A percentile compares a stretch with the other conserved stretches of the same genome.
These are phyloP conservation scores for Phragmites australis DNA, from an alignment of 176 grass and related monocot genomes.

Conservation along the genomic window DNA sequence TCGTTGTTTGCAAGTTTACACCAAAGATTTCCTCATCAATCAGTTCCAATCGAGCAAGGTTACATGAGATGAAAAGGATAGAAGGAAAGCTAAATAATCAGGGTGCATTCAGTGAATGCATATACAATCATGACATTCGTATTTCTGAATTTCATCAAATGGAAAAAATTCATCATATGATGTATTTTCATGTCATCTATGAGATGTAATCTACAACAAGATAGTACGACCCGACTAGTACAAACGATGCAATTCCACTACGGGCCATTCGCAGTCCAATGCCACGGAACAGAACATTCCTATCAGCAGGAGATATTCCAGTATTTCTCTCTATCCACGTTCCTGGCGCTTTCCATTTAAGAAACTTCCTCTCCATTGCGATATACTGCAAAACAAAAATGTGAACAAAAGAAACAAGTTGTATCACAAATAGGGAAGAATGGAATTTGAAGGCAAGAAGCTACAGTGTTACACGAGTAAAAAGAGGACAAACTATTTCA, in stretches of 20 bases:
- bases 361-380: slow-evolving; percentile 81
- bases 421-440: slow-evolving; percentile 12
- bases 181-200: slow-evolving; percentile 30
- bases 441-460: slow-evolving; percentile 5
- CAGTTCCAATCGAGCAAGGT: slow-evolving; percentile 1
- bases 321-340: slow-evolving; percentile 83
- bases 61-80: background rate
- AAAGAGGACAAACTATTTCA: slow-evolving; percentile 18
- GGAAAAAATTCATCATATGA: background rate
- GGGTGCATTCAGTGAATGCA: background rate
- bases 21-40: no score
- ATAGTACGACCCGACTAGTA: slow-evolving; percentile 75
- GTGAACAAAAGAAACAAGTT: slow-evolving; percentile 23
- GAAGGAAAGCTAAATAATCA: background rate
- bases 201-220: slow-evolving; percentile 60
- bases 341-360: slow-evolving; percentile 73
- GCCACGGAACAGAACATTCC: slow-evolving; percentile 71
- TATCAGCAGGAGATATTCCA: slow-evolving; percentile 66
- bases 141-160: slow-evolving; percentile 1
- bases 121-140: background rate
- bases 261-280: slow-evolving; percentile 58
- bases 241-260: slow-evolving; percentile 76
- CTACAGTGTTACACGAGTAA: background rate
- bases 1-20: no score
- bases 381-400: slow-evolving; percentile 58